Evolutionary conservation across 2,329 filamentous ascomycete species (phyloP), one percentile per base, ranked within the genome.

Genomic region (Aschersonia sp.): DNA sequence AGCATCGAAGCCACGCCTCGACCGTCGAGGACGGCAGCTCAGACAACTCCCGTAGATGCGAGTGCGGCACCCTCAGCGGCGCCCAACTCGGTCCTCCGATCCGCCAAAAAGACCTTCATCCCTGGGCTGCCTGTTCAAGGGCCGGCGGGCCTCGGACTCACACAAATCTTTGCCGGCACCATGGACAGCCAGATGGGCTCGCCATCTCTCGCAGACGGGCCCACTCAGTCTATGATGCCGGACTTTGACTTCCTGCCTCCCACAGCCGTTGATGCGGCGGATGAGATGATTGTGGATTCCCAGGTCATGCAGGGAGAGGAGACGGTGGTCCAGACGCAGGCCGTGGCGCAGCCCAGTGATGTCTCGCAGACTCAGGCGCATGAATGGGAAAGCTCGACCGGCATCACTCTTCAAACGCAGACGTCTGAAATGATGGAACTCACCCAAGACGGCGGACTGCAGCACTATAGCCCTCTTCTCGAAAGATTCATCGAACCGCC

Each of bases 81-180:
- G 10, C 81, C 81, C 4, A 77, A 71, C 12, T 84, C 81, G 0
- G 77, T 83, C 2, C 61, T 83, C n/a, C 76, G 81, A 41, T 84
- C 80, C 4, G 79, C 79, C 2, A 81, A 75, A 50, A 85, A 84
- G 63, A 75, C 69, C 0, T 83, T 83, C 55, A 83, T 87, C 49
- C 83, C 83, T 4, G 81, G 80, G 1, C 65, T 87, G 22, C 76
- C 81, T 2, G 70, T 81, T 4, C 63, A 71, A 29, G 75, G 72
- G 0, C 71, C 78, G 29, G 79, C 78, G 37, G 79, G 79, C 3
- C 67, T 94, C 42, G 85, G 87, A 8, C 72, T 95, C 43, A 94
- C 87, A 0, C 89, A 95, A 57, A 90, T 92, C 52, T 96, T 95
- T 60, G 85, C 85, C 5, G 87, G 87, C 10, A 95, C 88, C 1